Conservation (phyloP, 139 green algal genomes). For the Yamagishiella unicocca region DNA sequence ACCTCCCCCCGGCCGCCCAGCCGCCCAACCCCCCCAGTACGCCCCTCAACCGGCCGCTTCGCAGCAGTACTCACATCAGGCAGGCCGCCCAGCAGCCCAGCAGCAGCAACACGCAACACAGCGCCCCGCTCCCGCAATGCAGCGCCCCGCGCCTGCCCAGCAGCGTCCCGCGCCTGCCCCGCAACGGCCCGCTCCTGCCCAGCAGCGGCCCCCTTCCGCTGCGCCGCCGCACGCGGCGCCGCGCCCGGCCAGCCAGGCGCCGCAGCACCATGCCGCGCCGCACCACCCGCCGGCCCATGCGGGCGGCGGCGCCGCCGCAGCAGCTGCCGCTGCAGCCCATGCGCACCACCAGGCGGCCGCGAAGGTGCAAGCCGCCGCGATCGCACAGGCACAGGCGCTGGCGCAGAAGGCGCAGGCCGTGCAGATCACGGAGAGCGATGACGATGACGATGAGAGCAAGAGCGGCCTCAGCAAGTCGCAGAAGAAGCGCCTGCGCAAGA, state of each 20-base stretch:
- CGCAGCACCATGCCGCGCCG: neutral
- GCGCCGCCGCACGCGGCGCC: neutral
- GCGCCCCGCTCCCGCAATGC: neutral
- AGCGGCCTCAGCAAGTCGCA: constrained; percentile 41
- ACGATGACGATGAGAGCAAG: constrained; percentile 18
- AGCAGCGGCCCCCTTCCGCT: neutral
- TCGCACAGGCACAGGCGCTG: constrained; percentile 1
- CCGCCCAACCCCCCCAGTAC: neutral
- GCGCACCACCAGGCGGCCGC: neutral
- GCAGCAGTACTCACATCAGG: neutral
- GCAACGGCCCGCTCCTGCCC: neutral
- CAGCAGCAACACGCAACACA: neutral
- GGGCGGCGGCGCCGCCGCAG: neutral
- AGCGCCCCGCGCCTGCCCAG: neutral
- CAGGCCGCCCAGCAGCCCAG: neutral
- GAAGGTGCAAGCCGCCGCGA: neutral
- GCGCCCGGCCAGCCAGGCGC: neutral
- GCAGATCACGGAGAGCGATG: neutral
- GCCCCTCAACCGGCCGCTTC: neutral
- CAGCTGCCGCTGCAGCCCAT: neutral
- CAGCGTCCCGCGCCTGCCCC: too few species aligned
- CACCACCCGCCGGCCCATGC: neutral
- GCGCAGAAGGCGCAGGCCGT: neutral
- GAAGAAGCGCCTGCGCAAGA: constrained; percentile 52
- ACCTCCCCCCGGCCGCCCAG: neutral